Conservation (phyloP, 345 rosid genomes). For the Angophora floribunda region DNA sequence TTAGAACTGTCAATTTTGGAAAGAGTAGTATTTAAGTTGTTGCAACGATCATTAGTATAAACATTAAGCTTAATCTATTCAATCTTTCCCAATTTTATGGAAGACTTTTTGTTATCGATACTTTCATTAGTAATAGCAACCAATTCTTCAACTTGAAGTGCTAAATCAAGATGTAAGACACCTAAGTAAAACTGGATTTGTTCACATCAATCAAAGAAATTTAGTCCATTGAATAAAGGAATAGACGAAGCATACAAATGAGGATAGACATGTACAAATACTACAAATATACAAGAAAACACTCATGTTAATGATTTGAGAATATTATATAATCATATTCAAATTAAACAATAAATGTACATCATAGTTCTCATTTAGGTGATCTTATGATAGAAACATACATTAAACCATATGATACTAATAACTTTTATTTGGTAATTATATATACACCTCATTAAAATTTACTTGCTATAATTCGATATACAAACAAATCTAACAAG, state of each 20-base stretch:
- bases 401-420: background rate
- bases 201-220: background rate
- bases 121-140: background rate
- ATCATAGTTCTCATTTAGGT: background rate
- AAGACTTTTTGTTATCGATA: background rate
- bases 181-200: background rate
- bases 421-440: background rate
- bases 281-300: background rate
- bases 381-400: background rate
- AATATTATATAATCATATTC: background rate
- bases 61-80: slow-evolving; percentile 1
- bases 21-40: background rate
- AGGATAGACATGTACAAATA: background rate
- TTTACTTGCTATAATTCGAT: background rate
- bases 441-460: background rate
- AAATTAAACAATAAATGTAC: background rate
- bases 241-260: background rate
- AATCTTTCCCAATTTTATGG: background rate
- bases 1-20: background rate
- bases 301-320: background rate
- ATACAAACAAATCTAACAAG: background rate
- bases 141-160: background rate
- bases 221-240: background rate
- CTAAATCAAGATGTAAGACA: background rate
- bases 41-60: background rate